phyloP scores from a whole-genome alignment of 768 basidiomycete genomes.

The Omphalotus guepiniiformis region DNA sequence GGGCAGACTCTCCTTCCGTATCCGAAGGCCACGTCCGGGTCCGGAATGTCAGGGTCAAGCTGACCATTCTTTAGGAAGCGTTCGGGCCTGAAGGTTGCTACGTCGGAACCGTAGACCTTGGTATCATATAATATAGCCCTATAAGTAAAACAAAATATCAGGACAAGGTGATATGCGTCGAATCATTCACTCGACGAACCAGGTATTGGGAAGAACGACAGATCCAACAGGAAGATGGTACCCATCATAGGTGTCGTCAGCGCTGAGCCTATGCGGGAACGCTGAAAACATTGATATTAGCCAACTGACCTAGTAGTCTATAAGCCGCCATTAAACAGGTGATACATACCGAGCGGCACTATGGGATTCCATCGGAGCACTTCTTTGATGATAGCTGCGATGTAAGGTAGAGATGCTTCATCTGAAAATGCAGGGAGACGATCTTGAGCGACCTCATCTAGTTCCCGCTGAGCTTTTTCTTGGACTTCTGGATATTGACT shows the following conservation, averaged over 20 bases:
- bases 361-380: slow-evolving; percentile 23
- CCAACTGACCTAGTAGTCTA: neutral
- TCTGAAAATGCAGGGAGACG: slow-evolving; percentile 18
- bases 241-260: slow-evolving; percentile 22
- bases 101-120: slow-evolving; percentile 25
- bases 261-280: slow-evolving; percentile 17
- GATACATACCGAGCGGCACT: slow-evolving; percentile 16
- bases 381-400: slow-evolving; percentile 22
- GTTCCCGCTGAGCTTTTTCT: slow-evolving; percentile 20
- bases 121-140: slow-evolving; percentile 38
- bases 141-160: neutral
- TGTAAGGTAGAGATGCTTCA: slow-evolving; percentile 19
- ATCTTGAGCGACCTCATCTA: slow-evolving; percentile 17
- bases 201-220: slow-evolving; percentile 21
- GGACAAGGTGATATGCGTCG: neutral
- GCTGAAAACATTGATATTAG: slow-evolving; percentile 10
- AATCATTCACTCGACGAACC: slow-evolving; percentile 9
- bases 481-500: slow-evolving; percentile 22
- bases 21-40: slow-evolving; percentile 30
- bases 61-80: slow-evolving; percentile 32
- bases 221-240: slow-evolving; percentile 22
- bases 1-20: slow-evolving; percentile 28
- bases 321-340: neutral
- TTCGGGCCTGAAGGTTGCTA: slow-evolving; percentile 32
- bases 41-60: slow-evolving; percentile 22